phyloP scores from a whole-genome alignment of 805 yeast species.

The Pichia cephalocereana region DNA sequence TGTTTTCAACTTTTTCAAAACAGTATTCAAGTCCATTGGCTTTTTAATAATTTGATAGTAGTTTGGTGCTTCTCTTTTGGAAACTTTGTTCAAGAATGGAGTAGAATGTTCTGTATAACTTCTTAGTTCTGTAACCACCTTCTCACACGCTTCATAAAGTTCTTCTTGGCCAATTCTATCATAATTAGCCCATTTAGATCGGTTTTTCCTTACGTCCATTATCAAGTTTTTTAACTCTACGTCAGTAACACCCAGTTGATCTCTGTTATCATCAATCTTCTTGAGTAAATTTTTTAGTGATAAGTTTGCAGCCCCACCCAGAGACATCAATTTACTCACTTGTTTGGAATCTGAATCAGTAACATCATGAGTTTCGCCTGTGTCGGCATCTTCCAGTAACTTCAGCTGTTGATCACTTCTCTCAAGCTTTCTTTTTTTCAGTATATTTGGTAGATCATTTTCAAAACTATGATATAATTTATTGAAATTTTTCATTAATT shows the following conservation, averaged over 20 bases:
- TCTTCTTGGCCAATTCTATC: slow-evolving; percentile 96
- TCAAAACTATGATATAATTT: slow-evolving; percentile 71
- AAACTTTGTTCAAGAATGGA: slow-evolving; percentile 91
- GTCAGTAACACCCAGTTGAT: slow-evolving; percentile 67
- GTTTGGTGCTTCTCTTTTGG: slow-evolving; percentile 96
- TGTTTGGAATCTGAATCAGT: slow-evolving; percentile 15
- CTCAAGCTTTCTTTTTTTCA: slow-evolving; percentile 68
- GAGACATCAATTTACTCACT: slow-evolving; percentile 23
- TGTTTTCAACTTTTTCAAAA: slow-evolving; percentile 76
- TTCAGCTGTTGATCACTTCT: slow-evolving; percentile 63
- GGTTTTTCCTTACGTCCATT: slow-evolving; percentile 85
- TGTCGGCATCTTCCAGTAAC: slow-evolving; percentile 28
- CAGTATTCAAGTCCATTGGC: slow-evolving; percentile 96
- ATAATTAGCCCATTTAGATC: slow-evolving; percentile 97
- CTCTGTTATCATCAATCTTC: slow-evolving; percentile 71
- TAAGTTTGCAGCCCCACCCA: slow-evolving; percentile 61
- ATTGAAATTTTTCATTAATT: slow-evolving; percentile 52
- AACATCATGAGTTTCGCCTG: slow-evolving; percentile 20
- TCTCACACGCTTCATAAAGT: slow-evolving; percentile 93
- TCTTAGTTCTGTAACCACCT: slow-evolving; percentile 81
- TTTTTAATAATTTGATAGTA: slow-evolving; percentile 81
- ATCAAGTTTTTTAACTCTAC: slow-evolving; percentile 75
- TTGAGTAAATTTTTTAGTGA: slow-evolving; percentile 73
- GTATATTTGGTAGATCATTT: slow-evolving; percentile 63
- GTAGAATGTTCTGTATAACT: slow-evolving; percentile 95